Percentiles rank a stretch among this genome's conserved stretches.
phyloP scores from a whole-genome alignment of 1,284 basidiomycete species.

The Coniophora puteana region DNA sequence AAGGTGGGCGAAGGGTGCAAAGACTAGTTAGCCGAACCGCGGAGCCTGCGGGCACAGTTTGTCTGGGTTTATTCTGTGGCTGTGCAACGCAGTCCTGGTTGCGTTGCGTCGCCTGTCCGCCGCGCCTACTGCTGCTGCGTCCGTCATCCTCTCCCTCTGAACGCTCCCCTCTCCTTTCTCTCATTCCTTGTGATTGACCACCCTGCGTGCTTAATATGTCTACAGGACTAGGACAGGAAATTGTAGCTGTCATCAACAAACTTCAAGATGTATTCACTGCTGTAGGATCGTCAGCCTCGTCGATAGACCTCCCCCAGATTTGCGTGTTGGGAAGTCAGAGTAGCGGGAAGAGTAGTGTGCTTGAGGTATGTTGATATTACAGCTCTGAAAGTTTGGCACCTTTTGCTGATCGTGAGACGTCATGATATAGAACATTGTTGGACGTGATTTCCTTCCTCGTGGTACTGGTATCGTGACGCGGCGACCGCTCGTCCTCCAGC shows the following conservation, averaged over 20 bases:
- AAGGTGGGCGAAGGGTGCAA: too few relatives aligned
- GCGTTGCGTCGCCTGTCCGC: too few relatives aligned
- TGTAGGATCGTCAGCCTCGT: constrained; percentile 69
- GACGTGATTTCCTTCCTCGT: constrained; percentile 94
- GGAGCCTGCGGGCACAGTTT: too few relatives aligned
- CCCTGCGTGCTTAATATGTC: constrained; percentile 38
- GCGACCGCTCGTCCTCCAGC: constrained; percentile 91
- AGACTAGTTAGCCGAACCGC: too few relatives aligned
- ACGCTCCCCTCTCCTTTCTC: constrained; percentile 12
- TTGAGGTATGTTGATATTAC: constrained; percentile 57
- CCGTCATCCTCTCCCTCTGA: constrained; percentile 9
- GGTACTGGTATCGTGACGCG: constrained; percentile 98
- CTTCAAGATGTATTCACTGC: constrained; percentile 83
- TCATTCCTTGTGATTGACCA: constrained; percentile 1
- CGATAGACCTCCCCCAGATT: constrained; percentile 85
- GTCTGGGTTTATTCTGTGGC: constrained; percentile 1
- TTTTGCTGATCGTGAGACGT: constrained; percentile 4
- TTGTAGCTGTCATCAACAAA: constrained; percentile 77
- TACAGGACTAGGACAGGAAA: constrained; percentile 70
- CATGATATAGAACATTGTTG: constrained; percentile 83
- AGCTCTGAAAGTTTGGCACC: constrained; percentile 4
- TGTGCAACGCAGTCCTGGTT: constrained; percentile 1
- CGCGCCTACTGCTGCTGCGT: neutral
- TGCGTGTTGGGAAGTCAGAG: constrained; percentile 84
- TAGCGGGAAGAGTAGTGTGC: constrained; percentile 84